phyloP scores from a whole-genome alignment of 805 yeast genomes.

The Saccharomycopsis fodiens region DNA sequence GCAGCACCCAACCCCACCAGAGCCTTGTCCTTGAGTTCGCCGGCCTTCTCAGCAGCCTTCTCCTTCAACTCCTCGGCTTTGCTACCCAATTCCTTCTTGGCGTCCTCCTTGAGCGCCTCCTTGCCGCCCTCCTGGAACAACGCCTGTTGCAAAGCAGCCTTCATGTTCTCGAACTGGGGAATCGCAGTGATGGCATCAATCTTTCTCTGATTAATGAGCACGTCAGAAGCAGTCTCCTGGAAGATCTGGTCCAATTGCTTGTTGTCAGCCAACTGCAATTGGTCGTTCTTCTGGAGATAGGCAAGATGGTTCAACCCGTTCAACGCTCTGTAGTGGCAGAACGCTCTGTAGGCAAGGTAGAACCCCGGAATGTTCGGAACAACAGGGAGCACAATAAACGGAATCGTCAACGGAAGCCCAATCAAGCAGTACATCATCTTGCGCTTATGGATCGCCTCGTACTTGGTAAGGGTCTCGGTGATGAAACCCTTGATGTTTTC shows the following conservation, averaged over 20 bases:
- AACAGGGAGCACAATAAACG: constrained; percentile 37
- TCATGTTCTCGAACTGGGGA: neutral
- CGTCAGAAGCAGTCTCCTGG: neutral
- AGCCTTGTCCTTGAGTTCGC: too few relatives aligned
- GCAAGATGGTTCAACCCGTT: constrained; percentile 36
- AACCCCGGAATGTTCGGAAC: constrained; percentile 42
- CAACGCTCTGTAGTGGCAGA: constrained; percentile 37
- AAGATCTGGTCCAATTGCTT: constrained; percentile 4
- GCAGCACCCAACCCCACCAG: too few relatives aligned
- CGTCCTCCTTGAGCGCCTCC: too few relatives aligned
- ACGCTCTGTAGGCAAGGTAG: constrained; percentile 37
- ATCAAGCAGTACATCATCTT: constrained; percentile 32
- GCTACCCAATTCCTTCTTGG: too few relatives aligned
- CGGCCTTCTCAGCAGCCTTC: too few relatives aligned
- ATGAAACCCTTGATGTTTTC: constrained; percentile 29
- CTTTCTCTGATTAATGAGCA: neutral
- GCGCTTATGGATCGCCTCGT: constrained; percentile 26
- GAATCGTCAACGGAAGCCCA: constrained; percentile 37
- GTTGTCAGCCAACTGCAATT: constrained; percentile 3
- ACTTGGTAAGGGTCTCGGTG: constrained; percentile 25
- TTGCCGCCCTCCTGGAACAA: neutral
- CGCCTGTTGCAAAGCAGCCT: neutral
- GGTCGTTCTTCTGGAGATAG: constrained; percentile 29
- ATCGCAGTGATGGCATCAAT: neutral
- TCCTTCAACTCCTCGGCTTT: too few relatives aligned